Base-by-base conservation (phyloP, 2,329 filamentous ascomycete genomes). In the Hortaea werneckii region DNA sequence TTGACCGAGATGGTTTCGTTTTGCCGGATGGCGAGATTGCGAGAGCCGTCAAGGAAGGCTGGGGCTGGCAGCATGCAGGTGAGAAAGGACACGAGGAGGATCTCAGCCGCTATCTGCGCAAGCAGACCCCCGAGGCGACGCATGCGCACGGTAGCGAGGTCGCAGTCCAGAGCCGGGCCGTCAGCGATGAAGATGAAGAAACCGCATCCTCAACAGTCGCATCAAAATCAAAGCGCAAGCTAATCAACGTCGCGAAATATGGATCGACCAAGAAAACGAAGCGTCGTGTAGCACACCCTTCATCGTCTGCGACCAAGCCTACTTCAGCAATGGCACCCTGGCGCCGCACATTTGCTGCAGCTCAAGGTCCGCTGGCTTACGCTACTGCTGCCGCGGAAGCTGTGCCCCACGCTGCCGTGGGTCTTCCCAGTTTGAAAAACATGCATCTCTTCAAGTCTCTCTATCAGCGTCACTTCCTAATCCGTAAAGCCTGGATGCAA, bases 401-500 rank as follows among this genome's bases (percentile, higher is more conserved):
- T 7, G 81, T 95, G 10, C 85, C 87, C 1, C 84, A 90, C 58
- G 88, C 88, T 5, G 77, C 83, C 38, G 71, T 94, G 37, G 89
- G 89, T 9, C 67, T 96, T 4, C 72, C 86, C 3, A 85, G 81
- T 56, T 71, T 98, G 30, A 80, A 85, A 40, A 84, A 83, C 56
- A 77, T 96, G 48, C 92, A 96, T 65, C 78, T 98, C 1, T 96
- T 87, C 77, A 98, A 98, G 65, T 94, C 90, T 0, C 77, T 98
- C 5, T 98, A 96, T 62, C 87, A 90, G 51, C 83, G 92, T 7
- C 89, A 96, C 62, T 79, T 92, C 65, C 82, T 92, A 66, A 94
- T 98, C 52, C 82, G 86, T 40, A 82, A 85, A 62, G 88, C 83
- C 61, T 98, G 92, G 92, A 96, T 94, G 67, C 84, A 80, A 50